Base-by-base conservation (phyloP, 2,329 filamentous ascomycete species). In the Cercospora sp. region DNA sequence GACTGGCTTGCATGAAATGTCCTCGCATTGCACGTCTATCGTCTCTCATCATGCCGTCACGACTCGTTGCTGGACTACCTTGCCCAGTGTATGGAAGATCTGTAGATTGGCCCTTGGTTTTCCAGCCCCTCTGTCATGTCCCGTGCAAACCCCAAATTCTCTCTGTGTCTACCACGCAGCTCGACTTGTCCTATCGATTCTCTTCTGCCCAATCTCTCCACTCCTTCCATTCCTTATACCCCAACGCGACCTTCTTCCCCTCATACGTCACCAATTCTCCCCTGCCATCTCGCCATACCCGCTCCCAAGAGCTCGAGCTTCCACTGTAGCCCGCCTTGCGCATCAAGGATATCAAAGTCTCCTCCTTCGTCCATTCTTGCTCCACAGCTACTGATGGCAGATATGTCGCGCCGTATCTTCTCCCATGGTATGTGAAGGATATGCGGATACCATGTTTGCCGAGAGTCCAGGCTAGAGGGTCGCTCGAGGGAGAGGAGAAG, bases 331-430 rank as follows among this genome's bases (percentile, higher is more conserved):
- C 95, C 0, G 94, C 94, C 85, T 99, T 99, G 68, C 92, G 86
- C 90, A 97, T 95, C 77, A 98, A 82, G 80, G 92, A 96, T 64
- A 93, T 86, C 2, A 99, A 80, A 0, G 94, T 92, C 84, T 98
- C 92, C 78, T 98, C 94, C 80, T 95, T 94, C 10, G 87, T 92
- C 95, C 95, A 99, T 16, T 92, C 94, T 79, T 98, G 95, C 83
- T 99, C 95, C 1, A 87, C 83, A 9, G 94, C 91, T 5, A 99
- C 93, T 77, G 97, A 92, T 0, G 95, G 95, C 13, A 99, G 85
- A 77, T 98, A 99, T 0, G 95, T 97, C 0, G 93, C 87, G 16
- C 93, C 92, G 77, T 92, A 93, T 58, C 91, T 87, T 61, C 89
- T 86, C 16, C 89, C 89, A 72, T 89, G 86, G 73, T 92, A 85